phyloP scores from a whole-genome alignment of 805 yeast species.

The Metschnikowia kofuensis region DNA sequence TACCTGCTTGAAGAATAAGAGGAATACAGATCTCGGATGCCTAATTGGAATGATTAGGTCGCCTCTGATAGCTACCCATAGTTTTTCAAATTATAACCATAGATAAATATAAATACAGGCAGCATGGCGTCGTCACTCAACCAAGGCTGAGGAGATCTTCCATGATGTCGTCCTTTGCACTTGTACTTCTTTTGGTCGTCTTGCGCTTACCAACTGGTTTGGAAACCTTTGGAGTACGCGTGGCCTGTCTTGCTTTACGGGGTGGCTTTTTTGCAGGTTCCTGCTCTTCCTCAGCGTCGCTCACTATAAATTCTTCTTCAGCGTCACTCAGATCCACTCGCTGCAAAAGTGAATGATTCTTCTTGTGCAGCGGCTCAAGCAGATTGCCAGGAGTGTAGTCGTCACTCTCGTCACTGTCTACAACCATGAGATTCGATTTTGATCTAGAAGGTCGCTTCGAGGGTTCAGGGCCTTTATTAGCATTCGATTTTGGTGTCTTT shows the following conservation, averaged over 20 bases:
- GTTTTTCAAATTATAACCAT: no score
- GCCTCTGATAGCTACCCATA: no score
- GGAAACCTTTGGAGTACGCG: not conserved
- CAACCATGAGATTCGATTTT: not conserved
- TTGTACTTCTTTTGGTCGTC: not conserved
- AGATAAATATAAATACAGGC: no score
- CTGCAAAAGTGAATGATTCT: not conserved
- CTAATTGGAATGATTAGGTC: no score
- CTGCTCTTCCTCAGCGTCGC: conserved; percentile 1
- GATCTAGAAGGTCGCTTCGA: not conserved
- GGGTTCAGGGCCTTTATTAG: not conserved
- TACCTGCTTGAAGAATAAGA: no score
- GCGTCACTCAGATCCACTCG: conserved; percentile 4
- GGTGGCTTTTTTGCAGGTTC: not conserved
- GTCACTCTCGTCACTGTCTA: not conserved
- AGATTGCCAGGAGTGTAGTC: not conserved
- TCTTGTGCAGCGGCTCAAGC: not conserved
- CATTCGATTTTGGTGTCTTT: not conserved
- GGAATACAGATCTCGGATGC: no score
- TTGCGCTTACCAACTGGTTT: not conserved
- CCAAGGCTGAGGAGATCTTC: conserved; percentile 18
- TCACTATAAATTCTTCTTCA: conserved; percentile 6
- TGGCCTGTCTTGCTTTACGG: not conserved
- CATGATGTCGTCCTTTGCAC: conserved; percentile 6
- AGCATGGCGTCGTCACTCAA: not conserved